These are phyloP conservation scores for Neurospora sp. DNA, from an alignment of 495 filamentous ascomycete species.

Conservation along the genomic window DNA sequence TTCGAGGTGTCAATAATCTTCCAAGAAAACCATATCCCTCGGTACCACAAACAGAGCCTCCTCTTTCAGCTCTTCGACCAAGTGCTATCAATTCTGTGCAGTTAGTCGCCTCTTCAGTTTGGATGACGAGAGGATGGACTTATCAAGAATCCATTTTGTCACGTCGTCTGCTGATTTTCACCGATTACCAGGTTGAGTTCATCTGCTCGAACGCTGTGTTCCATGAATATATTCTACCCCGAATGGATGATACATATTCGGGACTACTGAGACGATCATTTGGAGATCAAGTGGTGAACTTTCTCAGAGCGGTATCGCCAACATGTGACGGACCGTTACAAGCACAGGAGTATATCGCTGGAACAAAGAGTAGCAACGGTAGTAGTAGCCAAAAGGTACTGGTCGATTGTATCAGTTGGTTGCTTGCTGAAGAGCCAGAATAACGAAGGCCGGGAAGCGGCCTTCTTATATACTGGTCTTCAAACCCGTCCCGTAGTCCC, in stretches of 20 bases:
- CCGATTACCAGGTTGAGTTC: conserved; percentile 15
- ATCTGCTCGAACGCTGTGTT: conserved; percentile 13
- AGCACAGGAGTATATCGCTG: too few relatives aligned
- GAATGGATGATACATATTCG: neutral
- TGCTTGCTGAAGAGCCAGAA: too few relatives aligned
- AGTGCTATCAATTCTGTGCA: neutral
- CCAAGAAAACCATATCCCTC: neutral
- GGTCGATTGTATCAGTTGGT: too few relatives aligned
- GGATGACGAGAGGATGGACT: conserved; percentile 28
- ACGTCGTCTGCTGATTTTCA: conserved; percentile 21
- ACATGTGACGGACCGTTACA: too few relatives aligned
- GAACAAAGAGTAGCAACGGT: too few relatives aligned
- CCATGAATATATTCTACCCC: neutral
- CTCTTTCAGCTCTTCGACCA: neutral
- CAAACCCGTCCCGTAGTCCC: too few relatives aligned
- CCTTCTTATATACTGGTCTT: too few relatives aligned
- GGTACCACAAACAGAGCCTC: neutral
- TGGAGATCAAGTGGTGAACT: too few relatives aligned
- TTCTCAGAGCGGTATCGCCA: too few relatives aligned
- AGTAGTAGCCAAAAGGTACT: too few relatives aligned
- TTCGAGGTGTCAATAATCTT: neutral
- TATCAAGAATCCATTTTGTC: conserved; percentile 31
- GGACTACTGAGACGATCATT: too few relatives aligned
- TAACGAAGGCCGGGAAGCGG: too few relatives aligned
- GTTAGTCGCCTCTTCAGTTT: conserved; percentile 3